Base-by-base conservation (phyloP, 306 rosid species). In the Arachis stenosperma region DNA sequence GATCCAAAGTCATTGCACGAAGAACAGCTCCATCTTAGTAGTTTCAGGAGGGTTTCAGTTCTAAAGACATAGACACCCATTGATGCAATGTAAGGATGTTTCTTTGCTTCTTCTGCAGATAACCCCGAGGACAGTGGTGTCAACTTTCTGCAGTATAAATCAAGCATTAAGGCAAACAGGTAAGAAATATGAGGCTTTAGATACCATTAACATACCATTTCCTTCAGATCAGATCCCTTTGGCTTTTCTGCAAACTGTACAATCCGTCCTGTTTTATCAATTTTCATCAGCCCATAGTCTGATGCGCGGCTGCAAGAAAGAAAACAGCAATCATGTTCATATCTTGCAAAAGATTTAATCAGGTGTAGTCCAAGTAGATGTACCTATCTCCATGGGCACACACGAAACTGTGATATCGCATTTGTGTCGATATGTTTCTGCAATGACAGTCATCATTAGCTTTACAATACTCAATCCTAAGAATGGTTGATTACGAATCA, bases 341-440 rank as follows among this genome's bases (percentile, higher is more conserved):
- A 17, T 11, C 69, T 39, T 14, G 69, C 8, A 59, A 81, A 55
- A 69, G 79, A 50, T 29, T 47, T 13, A 52, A 56, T 56, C 51
- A 39, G 15, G 39, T 14, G n/a, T 40, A 56, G n/a, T 29, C n/a
- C 48, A 27, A 12, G n/a, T 40, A 56, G n/a, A 37, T 47, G 60
- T 78, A 93, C 98, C 96, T 81, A 42, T 87, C 91, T 90, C 97
- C 98, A 93, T 89, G 52, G 98, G 93, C 9, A 93, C 76, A 64
- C 98, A 93, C 27, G 98, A 93, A 65, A 93, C 98, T 27, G 98
- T 90, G 75, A 93, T 90, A 83, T 93, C 97, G 98, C 98, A 80
- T 90, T 82, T 33, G 98, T 82, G 82, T 93, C 98, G 1, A 93
- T 79, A 75, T 93, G 98, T 68, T 75, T 90, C 98, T 90, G 90